Evolutionary conservation across 106 monocot genomes (phyloP), one percentile per base, ranked within the genome.

Genomic region (Dendrobium officinale): DNA sequence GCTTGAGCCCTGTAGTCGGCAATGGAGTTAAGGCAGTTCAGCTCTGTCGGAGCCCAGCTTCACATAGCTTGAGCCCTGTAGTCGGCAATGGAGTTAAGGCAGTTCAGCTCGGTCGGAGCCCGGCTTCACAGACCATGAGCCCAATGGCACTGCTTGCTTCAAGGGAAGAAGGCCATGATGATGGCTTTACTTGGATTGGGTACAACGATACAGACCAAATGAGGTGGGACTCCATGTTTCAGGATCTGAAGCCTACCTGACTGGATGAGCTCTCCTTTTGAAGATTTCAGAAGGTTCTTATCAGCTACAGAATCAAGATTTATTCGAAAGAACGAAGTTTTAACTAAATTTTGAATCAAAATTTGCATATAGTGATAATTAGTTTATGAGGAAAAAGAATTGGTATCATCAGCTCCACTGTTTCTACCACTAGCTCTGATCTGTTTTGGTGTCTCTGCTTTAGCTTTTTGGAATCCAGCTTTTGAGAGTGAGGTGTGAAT

Each of bases 191-290:
- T 67, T 29, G 83, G 88, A 11, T 31, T n/a, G 61, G 61, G 31
- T 20, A 20, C 20, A 31, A 29, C 3, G 13, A 66, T 0, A 26
- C 5, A 20, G 68, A 33, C 7, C 68, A 13, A 33, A 18, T 17
- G 89, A 85, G 83, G 85, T 94, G 94, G 94, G 94, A 94, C 70
- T 67, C 82, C 72, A 86, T 94, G 91, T 94, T 94, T 74, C 82
- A 85, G 55, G 86, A 88, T 72, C 42, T 94, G 79, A 94, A 86
- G 81, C 94, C 94, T 15, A 91, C 91, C 17, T 92, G 68, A 86
- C 11, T 3, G 55, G 22, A 20, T 66, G 64, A 66, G 22, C 64
- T 66, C 6, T 24, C 24, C 22, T 11, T 66, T 66, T 8, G n/a
- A 10, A 51, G 51, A 51, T 13, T 51, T 51, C 51, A 15, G 51